phyloP scores from a whole-genome alignment of 495 filamentous ascomycete species.

The Neurospora cerealis region DNA sequence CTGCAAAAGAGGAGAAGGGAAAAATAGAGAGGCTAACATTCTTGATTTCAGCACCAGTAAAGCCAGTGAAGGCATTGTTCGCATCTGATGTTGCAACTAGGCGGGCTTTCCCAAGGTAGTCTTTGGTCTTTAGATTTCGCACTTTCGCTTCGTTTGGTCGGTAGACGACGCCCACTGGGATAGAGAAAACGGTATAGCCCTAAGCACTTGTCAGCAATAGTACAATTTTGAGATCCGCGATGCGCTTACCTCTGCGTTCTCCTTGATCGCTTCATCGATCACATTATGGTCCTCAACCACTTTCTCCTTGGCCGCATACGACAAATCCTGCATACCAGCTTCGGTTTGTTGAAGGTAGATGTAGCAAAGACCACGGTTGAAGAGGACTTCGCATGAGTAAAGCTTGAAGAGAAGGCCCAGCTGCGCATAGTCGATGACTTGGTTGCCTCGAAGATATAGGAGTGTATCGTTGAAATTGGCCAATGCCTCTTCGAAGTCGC shows the following conservation, averaged over 20 bases:
- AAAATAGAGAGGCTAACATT: slow-evolving; percentile 29
- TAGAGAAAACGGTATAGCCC: slow-evolving; percentile 99
- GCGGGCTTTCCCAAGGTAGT: slow-evolving; percentile 90
- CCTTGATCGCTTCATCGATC: slow-evolving; percentile 91
- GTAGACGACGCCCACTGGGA: slow-evolving; percentile 91
- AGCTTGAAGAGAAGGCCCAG: slow-evolving; percentile 92
- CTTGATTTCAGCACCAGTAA: slow-evolving; percentile 65
- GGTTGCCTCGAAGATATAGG: slow-evolving; percentile 89
- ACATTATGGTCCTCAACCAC: slow-evolving; percentile 91
- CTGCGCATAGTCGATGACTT: slow-evolving; percentile 96
- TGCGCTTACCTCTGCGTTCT: slow-evolving; percentile 73
- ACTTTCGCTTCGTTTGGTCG: slow-evolving; percentile 96
- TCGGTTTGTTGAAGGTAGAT: slow-evolving; percentile 91
- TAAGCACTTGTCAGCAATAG: slow-evolving; percentile 25
- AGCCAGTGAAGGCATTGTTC: slow-evolving; percentile 64
- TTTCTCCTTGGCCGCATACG: slow-evolving; percentile 92
- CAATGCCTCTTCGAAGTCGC: slow-evolving; percentile 94
- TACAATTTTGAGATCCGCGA: slow-evolving; percentile 3
- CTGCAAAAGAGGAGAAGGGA: slow-evolving; percentile 2
- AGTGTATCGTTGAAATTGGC: slow-evolving; percentile 99
- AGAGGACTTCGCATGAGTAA: slow-evolving; percentile 94
- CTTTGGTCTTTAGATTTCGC: slow-evolving; percentile 92
- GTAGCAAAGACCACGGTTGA: slow-evolving; percentile 96
- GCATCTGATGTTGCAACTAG: slow-evolving; percentile 87
- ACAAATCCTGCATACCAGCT: slow-evolving; percentile 81